Base-by-base conservation (phyloP, 139 green algal species). In the Picochlorum costavermella region DNA sequence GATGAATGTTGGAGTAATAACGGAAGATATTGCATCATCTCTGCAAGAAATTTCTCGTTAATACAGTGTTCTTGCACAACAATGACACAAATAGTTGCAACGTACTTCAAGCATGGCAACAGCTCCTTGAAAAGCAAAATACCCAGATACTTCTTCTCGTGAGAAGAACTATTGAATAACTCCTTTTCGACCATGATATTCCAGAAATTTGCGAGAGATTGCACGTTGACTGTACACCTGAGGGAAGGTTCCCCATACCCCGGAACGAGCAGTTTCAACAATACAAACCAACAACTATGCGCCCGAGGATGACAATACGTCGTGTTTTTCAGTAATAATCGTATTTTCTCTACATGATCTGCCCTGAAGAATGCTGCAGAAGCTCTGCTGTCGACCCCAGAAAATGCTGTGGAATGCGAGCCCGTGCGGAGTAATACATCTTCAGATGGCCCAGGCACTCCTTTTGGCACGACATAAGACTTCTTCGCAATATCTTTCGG, bases 1-100 rank as follows among this genome's bases (percentile, higher is more conserved):
- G 50, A 87, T 56, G 50, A 91, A 76, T 33, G 30, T 46, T 8
- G 68, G 73, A 53, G 46, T 53, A 8, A 53, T 28, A 8, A 53
- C 5, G 20, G n/a, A 13, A 20, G 17, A 28, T 53, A 53, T 5
- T 6, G n/a, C 46, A 53, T 53, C 46, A 53, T 23, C 46, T 2
- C 46, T 53, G 12, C 46, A 53, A 1, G 9, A 11, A 25, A 53
- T 53, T 53, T 53, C n/a, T 53, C 6, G 46, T 53, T 26, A 8
- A 40, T 40, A 28, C 46, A 53, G n/a, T 14, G 4, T 23, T 28
- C 12, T 3, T 53, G 12, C 17, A 26, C 4, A 53, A 53, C n/a
- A 6, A 53, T 1, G n/a, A 53, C 6, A 53, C 17, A 53, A 23
- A 11, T 23, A 23, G 20, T 28, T 23, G n/a, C 46, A 53, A 20